These are phyloP conservation scores for Globisporangium barbulae DNA, from an alignment of 352 stramenopile species.

Conservation along the genomic window DNA sequence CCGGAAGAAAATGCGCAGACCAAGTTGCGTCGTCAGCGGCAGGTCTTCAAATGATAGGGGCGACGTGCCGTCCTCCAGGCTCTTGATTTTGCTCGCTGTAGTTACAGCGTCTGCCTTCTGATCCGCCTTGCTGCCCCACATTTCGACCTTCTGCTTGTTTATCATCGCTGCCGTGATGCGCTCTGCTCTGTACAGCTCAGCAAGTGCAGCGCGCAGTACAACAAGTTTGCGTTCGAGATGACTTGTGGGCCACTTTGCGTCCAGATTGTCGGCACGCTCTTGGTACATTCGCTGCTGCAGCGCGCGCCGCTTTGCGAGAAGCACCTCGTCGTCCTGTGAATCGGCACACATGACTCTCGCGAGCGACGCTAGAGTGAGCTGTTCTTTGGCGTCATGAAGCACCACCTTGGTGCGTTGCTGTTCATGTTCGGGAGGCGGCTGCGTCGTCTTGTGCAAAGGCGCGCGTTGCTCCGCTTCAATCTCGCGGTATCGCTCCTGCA, in stretches of 20 bases:
- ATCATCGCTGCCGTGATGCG: neutral
- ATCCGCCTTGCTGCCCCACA: neutral
- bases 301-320: neutral
- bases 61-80: slow-evolving; percentile 2
- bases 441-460: neutral
- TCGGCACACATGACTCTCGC: neutral
- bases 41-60: slow-evolving; percentile 38
- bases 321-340: neutral
- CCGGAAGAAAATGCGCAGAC: slow-evolving; percentile 69
- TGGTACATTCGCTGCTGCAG: slow-evolving; percentile 11
- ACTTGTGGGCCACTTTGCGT: slow-evolving; percentile 22
- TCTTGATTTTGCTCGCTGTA: slow-evolving; percentile 1
- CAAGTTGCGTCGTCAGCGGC: slow-evolving; percentile 44
- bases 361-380: neutral
- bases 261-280: slow-evolving; percentile 23
- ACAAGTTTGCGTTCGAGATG: slow-evolving; percentile 38
- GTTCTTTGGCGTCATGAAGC: neutral
- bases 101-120: neutral
- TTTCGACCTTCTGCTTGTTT: neutral
- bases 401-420: neutral
- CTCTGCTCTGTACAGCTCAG: slow-evolving; percentile 19
- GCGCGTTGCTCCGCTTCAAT: slow-evolving; percentile 23
- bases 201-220: slow-evolving; percentile 31
- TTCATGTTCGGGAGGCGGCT: neutral
- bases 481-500: slow-evolving; percentile 45